Evolutionary conservation across 768 basidiomycete genomes (phyloP).

Genomic region (Leccinum rimulosum): DNA sequence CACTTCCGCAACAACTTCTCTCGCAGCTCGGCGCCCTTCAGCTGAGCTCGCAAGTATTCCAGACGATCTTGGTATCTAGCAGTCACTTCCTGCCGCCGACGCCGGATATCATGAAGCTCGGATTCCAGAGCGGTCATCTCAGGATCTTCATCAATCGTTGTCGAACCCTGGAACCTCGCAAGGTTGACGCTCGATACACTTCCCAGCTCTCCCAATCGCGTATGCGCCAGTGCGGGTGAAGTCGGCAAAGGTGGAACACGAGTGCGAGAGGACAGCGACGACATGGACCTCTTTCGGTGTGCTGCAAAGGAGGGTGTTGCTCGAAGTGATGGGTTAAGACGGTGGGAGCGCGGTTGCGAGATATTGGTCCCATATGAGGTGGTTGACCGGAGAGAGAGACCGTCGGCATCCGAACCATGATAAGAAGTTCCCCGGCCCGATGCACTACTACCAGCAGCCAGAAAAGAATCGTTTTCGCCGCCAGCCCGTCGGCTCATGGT

Average conservation of each 20-base stretch:
- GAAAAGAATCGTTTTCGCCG: conserved; percentile 28
- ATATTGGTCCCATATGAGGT: conserved; percentile 49
- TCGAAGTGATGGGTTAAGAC: conserved; percentile 37
- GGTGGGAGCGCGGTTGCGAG: conserved; percentile 46
- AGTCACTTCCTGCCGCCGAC: conserved; percentile 67
- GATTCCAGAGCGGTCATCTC: conserved; percentile 42
- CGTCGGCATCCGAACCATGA: conserved; percentile 43
- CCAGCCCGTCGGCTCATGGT: conserved; percentile 24
- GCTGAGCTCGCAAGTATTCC: conserved; percentile 76
- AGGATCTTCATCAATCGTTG: conserved; percentile 34
- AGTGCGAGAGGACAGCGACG: conserved; percentile 55
- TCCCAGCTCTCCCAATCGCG: conserved; percentile 32
- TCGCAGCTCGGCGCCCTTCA: conserved; percentile 81
- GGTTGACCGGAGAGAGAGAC: conserved; percentile 50
- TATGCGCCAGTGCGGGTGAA: conserved; percentile 29
- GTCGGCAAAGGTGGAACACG: conserved; percentile 35
- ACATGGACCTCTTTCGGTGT: conserved; percentile 57
- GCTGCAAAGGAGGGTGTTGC: conserved; percentile 34
- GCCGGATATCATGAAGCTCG: conserved; percentile 69
- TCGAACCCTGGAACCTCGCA: conserved; percentile 36
- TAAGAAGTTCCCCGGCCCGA: conserved; percentile 32
- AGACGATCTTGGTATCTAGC: conserved; percentile 71
- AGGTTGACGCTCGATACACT: conserved; percentile 52
- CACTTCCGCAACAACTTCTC: conserved; percentile 73
- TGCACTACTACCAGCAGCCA: conserved; percentile 21